Evolutionary conservation across 306 rosid genomes (phyloP), one percentile per base, ranked within the genome.

Genomic region (Leucaena leucocephala): DNA sequence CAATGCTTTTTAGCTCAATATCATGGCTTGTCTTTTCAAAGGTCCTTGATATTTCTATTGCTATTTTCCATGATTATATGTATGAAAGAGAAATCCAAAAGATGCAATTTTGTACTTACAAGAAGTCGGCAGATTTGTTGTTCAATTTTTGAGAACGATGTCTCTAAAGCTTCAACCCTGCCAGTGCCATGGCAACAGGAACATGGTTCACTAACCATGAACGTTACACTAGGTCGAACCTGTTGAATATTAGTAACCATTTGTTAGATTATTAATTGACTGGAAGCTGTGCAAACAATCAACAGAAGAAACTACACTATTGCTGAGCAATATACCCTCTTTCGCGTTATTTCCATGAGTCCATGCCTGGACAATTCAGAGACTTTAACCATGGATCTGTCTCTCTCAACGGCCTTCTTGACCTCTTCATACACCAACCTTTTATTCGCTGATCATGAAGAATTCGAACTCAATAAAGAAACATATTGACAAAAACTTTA

Each of bases 191-290:
- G 98, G 89, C 99, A 93, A 80, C 96, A 89, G 63, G 85, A 19
- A 80, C 98, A 95, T 45, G 99, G 98, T 82, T 95, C 99, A 83
- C 98, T 93, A 67, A 95, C 85, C 99, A 91, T 95, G 91, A 92
- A 95, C 46, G 98, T 93, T 81, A 95, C 98, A 52, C 98, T 95
- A 35, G 99, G 99, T 70, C 99, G 94, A 78, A 95, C 98, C 98
- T 95, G 97, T 82, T 72, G 78, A 81, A 70, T 63, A 82, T 81
- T 65, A 55, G 61, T 49, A 76, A 72, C 8, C 80, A 72, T 71
- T 57, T 39, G 17, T 55, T 39, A 70, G 22, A 38, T 82, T 21
- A 27, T 77, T 70, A 34, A 69, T 43, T 50, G 27, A 73, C 36
- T 57, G 68, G 44, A 75, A 64, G 64, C 11, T 39, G 54, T 69